Percentiles rank a stretch among this genome's conserved stretches.
phyloP scores from a whole-genome alignment of 2,329 filamentous ascomycete species.

The Bipolaris gigantea region DNA sequence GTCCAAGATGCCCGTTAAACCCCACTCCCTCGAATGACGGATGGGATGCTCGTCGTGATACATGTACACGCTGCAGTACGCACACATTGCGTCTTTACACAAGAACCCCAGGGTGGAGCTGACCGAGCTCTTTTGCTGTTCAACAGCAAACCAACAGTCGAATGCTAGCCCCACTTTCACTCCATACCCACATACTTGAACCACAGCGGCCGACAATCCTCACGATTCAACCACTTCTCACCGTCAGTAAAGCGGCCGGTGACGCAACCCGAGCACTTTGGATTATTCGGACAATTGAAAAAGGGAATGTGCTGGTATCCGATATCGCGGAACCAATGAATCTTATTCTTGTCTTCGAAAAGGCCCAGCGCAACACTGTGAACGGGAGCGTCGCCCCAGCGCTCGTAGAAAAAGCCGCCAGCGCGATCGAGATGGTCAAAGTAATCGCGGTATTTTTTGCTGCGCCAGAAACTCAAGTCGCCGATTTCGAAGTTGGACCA shows the following conservation, averaged over 20 bases:
- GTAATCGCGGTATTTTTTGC: constrained; percentile 88
- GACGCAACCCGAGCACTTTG: constrained; percentile 88
- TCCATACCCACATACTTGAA: constrained; percentile 91
- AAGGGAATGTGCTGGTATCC: constrained; percentile 98
- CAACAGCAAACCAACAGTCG: background rate
- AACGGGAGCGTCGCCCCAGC: constrained; percentile 97
- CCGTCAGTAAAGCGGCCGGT: constrained; percentile 87
- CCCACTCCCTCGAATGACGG: background rate
- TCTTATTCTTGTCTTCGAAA: constrained; percentile 86
- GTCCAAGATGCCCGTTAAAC: background rate
- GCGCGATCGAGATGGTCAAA: constrained; percentile 93
- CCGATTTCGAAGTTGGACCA: constrained; percentile 99
- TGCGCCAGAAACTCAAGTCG: constrained; percentile 90
- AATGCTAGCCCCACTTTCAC: constrained; percentile 41
- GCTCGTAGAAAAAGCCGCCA: constrained; percentile 97
- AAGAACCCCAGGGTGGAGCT: background rate
- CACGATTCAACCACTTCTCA: constrained; percentile 78
- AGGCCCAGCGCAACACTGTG: constrained; percentile 91
- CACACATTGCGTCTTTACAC: background rate
- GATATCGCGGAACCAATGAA: constrained; percentile 99
- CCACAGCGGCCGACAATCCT: constrained; percentile 95
- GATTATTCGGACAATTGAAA: constrained; percentile 97
- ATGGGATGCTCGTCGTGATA: background rate
- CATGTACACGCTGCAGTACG: background rate
- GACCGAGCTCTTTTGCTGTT: too few species aligned